Conservation (phyloP, 306 rosid species). For the Vigna radiata region DNA sequence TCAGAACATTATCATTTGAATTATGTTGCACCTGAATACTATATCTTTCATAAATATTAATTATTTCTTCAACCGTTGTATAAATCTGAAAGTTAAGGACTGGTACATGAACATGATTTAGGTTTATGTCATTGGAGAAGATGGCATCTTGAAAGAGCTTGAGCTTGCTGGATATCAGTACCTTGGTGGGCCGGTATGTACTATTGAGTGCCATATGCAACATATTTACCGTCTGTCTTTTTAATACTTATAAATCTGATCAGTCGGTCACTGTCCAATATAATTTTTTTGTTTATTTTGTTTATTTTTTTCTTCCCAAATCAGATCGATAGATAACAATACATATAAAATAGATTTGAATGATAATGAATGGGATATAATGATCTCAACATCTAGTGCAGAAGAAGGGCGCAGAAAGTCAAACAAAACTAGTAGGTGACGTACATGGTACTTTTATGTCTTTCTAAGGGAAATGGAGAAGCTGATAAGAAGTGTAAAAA, state of each 20-base stretch:
- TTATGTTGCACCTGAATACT: constrained; percentile 7
- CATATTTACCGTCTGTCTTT: constrained; percentile 9
- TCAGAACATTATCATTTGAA: constrained; percentile 12
- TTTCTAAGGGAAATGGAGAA: constrained; percentile 11
- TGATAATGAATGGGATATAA: constrained; percentile 33
- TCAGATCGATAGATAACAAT: constrained; percentile 18
- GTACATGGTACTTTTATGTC: not conserved
- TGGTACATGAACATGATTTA: constrained; percentile 50
- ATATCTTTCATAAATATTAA: constrained; percentile 22
- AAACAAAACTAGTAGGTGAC: constrained; percentile 11
- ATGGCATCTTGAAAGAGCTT: constrained; percentile 97
- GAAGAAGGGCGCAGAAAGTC: not conserved
- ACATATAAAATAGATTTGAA: constrained; percentile 3
- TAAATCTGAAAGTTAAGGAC: constrained; percentile 43
- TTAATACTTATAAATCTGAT: constrained; percentile 26
- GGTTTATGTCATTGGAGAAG: constrained; percentile 99
- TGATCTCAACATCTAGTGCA: constrained; percentile 24
- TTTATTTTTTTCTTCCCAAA: not conserved
- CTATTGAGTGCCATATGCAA: constrained; percentile 2
- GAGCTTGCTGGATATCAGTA: constrained; percentile 96
- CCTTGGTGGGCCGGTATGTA: constrained; percentile 95
- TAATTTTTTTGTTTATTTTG: not conserved
- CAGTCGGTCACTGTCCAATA: constrained; percentile 22
- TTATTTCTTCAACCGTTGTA: not conserved
- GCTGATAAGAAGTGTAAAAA: constrained; percentile 7